Percentiles rank a stretch among this genome's conserved stretches.
These are phyloP conservation scores for Psilocybe subaeruginosa DNA, from an alignment of 768 basidiomycete genomes.

Conservation along the genomic window DNA sequence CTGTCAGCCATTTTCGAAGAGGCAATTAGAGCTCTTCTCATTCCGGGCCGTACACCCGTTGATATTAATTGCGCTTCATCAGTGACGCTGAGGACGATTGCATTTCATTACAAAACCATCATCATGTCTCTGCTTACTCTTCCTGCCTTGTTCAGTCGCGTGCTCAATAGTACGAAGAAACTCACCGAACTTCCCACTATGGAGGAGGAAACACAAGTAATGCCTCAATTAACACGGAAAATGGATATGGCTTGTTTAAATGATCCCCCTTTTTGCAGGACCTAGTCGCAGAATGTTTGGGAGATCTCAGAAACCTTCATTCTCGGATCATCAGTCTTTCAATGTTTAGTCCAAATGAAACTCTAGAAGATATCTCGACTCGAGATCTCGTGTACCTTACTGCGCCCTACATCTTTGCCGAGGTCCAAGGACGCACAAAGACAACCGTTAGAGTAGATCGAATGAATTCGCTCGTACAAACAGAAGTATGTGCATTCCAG, in stretches of 20 bases:
- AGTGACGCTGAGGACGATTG: background rate
- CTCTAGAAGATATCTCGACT: conserved; percentile 81
- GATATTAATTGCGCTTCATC: background rate
- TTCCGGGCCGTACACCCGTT: background rate
- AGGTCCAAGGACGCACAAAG: conserved; percentile 63
- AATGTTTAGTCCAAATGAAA: conserved; percentile 85
- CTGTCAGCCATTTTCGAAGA: no score
- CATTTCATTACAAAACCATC: background rate
- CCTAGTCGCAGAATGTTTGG: conserved; percentile 55
- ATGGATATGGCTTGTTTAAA: no score
- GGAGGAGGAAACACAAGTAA: conserved; percentile 45
- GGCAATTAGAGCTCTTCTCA: background rate
- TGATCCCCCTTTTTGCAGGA: conserved; percentile 41
- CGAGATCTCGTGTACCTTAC: conserved; percentile 75
- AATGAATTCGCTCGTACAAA: conserved; percentile 52
- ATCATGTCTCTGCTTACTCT: conserved; percentile 33
- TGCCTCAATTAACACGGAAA: no score
- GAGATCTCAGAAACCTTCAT: conserved; percentile 56
- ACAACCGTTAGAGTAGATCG: conserved; percentile 62
- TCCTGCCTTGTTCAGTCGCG: conserved; percentile 37
- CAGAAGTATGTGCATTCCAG: conserved; percentile 50
- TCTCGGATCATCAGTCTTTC: conserved; percentile 61
- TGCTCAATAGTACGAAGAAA: conserved; percentile 41
- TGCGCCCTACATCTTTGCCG: conserved; percentile 68
- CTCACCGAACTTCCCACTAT: conserved; percentile 40